Conservation (phyloP, 1,284 basidiomycete species). For the Melampsora americana region DNA sequence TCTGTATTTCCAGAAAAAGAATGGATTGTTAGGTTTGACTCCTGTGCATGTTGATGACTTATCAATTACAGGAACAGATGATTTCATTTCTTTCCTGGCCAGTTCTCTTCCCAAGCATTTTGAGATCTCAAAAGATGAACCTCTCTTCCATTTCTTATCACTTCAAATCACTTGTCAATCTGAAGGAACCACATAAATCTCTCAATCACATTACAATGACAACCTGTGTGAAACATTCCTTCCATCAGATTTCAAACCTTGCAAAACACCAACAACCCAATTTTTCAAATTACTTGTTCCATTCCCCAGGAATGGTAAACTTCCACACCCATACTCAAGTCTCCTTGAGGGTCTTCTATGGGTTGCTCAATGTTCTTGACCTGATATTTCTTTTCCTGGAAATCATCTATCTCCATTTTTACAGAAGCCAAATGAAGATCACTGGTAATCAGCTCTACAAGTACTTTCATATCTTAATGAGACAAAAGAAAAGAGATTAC, state of each 20-base stretch:
- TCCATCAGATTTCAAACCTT: not conserved
- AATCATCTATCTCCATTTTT: slow-evolving; percentile 7
- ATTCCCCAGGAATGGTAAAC: too few species aligned
- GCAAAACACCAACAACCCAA: not conserved
- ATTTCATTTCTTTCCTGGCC: not conserved
- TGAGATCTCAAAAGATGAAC: too few species aligned
- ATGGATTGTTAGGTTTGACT: not conserved
- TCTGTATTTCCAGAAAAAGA: not conserved
- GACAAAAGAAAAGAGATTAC: not conserved
- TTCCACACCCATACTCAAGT: not conserved
- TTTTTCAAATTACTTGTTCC: not conserved
- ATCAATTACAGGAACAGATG: not conserved
- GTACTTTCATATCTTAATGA: not conserved
- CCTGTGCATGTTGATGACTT: slow-evolving; percentile 2
- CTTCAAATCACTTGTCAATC: not conserved
- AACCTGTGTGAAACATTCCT: not conserved
- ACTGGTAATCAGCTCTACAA: not conserved
- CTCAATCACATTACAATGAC: slow-evolving; percentile 12
- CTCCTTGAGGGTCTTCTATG: not conserved
- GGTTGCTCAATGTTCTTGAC: slow-evolving; percentile 14
- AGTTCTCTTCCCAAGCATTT: not conserved
- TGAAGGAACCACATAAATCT: not conserved
- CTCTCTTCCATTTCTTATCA: not conserved
- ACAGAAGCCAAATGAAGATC: not conserved
- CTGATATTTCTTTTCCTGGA: not conserved